Evolutionary conservation across 306 rosid species (phyloP), one percentile per base, ranked within the genome.

Genomic region (Alnus rubra): DNA sequence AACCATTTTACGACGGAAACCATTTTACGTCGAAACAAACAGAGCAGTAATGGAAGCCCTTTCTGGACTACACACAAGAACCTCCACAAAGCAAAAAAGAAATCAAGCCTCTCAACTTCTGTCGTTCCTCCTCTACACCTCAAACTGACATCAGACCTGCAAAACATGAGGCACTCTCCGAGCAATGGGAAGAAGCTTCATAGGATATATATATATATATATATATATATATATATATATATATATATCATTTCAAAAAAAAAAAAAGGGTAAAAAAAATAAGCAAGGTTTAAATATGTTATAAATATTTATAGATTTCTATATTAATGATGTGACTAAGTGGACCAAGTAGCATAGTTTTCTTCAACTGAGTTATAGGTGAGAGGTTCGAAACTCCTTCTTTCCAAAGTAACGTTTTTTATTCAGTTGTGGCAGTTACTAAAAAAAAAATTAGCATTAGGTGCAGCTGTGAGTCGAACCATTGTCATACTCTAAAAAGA

Each of bases 71-170:
- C 75, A 30, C 64, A 44, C 55, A 70, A 65, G 16, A 79, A 48
- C 75, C 77, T 80, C 76, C 78, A 50, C 72, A 64, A 55, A 45
- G 78, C 77, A 81, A 86, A 84, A 68, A 80, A 49, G 48, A 63
- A 47, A 62, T 49, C 81, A 16, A 31, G 69, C 71, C 71, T 72
- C 74, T 79, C 74, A 15, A 80, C 56, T 78, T 70, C 80, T 72
- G 47, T 44, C 75, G 53, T 72, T 73, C 55, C 28, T 23, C 28
- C 77, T 76, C 33, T 76, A 30, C 79, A 63, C 69, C 75, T 73
- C 78, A 48, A 72, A 45, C 77, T 75, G 62, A 75, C 56, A 49
- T 64, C 79, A 80, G 68, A 70, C 84, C 97, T 92, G 91, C 82
- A 80, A 80, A 83, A 77, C 77, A 56, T 52, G 62, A 53, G 8